Evolutionary conservation across 192 early-diverging fungal species (phyloP), one percentile per base, ranked within the genome.

Genomic region (Mortierella hygrophila): DNA sequence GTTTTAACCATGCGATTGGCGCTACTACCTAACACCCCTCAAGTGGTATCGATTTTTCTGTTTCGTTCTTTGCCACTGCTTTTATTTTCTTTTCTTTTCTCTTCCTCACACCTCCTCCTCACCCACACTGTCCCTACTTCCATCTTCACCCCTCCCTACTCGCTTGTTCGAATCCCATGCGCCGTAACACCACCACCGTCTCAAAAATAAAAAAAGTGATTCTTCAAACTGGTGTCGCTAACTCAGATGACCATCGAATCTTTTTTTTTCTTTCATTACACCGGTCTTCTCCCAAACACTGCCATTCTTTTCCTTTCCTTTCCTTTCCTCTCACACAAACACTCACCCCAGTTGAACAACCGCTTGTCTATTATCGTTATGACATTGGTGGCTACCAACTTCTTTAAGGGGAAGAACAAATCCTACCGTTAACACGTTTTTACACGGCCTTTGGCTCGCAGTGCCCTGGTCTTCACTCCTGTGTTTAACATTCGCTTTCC

Each of bases 291-390:
- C n/a, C 16, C 55, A 1, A 23, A 26, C 55, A 23, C 7, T 57
- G 26, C 2, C 23, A 8, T 16, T 57, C 5, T 6, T 16, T 21
- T 16, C 9, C 13, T 3, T 21, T 40, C 6, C 21, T 49, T 37
- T 69, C 38, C 21, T n/a, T n/a, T 21, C n/a, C n/a, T n/a, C 47
- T 29, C n/a, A 60, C 23, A 60, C 20, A 42, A 70, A 29, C 26
- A 23, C 35, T 26, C 78, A 86, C 84, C 84, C 84, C 79, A 86
- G 84, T 86, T 86, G 84, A 86, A 86, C 84, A 86, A 86, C 84
- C 84, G 75, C 76, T 86, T 79, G 84, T 81, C 79, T 76, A 79
- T 86, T 86, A 86, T 86, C 52, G 84, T 86, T 86, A 86, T 76
- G 79, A 80, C 84, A 54, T 60, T 68, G 77, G 84, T 78, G 84